Evolutionary conservation across 2,329 filamentous ascomycete genomes (phyloP).

Genomic region (Proliferodiscus dingleyae): DNA sequence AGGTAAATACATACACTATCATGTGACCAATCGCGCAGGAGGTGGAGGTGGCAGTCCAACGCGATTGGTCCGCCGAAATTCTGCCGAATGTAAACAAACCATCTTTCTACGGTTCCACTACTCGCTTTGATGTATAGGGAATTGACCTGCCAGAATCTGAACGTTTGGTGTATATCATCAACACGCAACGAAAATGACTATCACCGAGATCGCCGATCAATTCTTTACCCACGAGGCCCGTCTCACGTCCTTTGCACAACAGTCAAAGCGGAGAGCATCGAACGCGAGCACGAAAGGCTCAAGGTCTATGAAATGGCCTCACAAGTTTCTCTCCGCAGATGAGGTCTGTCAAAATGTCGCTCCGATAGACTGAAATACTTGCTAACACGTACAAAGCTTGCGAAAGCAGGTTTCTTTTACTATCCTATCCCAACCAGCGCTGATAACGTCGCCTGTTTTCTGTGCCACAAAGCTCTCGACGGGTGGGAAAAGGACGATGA

Average conservation of each 20-base stretch:
- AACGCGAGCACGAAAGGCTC: conserved; percentile 52
- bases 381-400: conserved; percentile 55
- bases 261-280: conserved; percentile 66
- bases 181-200: conserved; percentile 19
- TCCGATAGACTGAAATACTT: neutral
- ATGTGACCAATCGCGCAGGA: neutral
- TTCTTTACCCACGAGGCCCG: conserved; percentile 69
- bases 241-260: conserved; percentile 71
- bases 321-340: conserved; percentile 59
- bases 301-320: conserved; percentile 71
- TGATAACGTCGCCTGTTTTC: conserved; percentile 87
- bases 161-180: neutral
- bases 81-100: neutral
- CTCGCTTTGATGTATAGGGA: no score
- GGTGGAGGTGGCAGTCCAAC: no score
- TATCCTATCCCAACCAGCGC: conserved; percentile 67
- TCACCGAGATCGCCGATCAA: conserved; percentile 34
- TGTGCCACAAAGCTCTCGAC: conserved; percentile 78
- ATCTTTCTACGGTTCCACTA: neutral
- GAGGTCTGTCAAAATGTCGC: conserved; percentile 44
- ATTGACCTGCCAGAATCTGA: no score
- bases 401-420: conserved; percentile 88
- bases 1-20: no score
- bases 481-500: conserved; percentile 89
- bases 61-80: no score